A percentile compares a stretch with the other conserved stretches of the same genome.
These are phyloP conservation scores for Teratosphaeria epicoccoides DNA, from an alignment of 2,329 filamentous ascomycete genomes.

Conservation along the genomic window DNA sequence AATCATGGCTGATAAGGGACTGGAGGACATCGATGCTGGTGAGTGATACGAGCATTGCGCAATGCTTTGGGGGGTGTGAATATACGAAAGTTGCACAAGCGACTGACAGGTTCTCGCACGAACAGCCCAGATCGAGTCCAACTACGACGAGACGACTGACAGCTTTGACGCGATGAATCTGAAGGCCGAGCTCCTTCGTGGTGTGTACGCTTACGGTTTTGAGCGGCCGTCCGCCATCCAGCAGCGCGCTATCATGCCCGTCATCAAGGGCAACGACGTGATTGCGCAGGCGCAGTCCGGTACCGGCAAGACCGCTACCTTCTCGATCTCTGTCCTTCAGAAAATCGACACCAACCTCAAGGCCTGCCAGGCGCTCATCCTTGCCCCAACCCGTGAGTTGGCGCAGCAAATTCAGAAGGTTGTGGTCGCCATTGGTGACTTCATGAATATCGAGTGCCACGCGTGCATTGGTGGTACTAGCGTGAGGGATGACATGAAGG, in stretches of 20 bases:
- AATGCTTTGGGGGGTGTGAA: not conserved
- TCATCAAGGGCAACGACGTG: conserved; percentile 99
- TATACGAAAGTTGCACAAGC: not conserved
- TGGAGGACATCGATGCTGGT: conserved; percentile 96
- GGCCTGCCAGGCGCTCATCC: conserved; percentile 95
- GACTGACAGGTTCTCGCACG: not conserved
- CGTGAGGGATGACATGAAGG: conserved; percentile 97
- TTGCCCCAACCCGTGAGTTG: conserved; percentile 95
- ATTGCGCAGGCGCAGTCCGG: conserved; percentile 99
- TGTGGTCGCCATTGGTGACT: conserved; percentile 95
- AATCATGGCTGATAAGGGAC: conserved; percentile 99
- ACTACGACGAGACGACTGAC: conserved; percentile 99
- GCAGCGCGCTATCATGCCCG: conserved; percentile 99
- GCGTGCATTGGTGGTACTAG: conserved; percentile 98
- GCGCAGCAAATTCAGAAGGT: conserved; percentile 99
- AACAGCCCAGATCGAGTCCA: conserved; percentile 96
- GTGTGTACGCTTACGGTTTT: conserved; percentile 99
- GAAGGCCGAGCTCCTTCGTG: conserved; percentile 93
- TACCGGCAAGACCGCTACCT: conserved; percentile 99
- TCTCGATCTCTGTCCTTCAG: conserved; percentile 98
- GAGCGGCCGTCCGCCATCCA: conserved; percentile 99
- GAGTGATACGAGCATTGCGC: conserved; percentile 37
- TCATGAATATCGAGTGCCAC: conserved; percentile 99
- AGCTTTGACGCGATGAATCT: conserved; percentile 98
- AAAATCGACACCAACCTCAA: conserved; percentile 94